Conservation (phyloP, 2,329 filamentous ascomycete genomes). For the Talaromyces sp. region DNA sequence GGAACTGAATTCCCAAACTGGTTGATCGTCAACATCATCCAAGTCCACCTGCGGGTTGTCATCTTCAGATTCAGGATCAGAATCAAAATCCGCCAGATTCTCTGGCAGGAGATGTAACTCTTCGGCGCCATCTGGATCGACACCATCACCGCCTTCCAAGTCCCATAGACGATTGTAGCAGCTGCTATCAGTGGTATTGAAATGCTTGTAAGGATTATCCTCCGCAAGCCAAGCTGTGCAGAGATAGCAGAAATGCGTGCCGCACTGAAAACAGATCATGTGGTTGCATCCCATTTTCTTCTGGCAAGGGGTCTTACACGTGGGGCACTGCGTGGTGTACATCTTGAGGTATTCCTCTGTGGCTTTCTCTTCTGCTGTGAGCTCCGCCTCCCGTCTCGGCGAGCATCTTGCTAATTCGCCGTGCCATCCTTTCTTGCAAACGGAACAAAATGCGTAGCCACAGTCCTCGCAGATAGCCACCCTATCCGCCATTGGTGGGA, state of each 20-base stretch:
- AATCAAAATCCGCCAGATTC: constrained; percentile 35
- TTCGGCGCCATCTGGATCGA: constrained; percentile 39
- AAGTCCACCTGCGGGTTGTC: constrained; percentile 19
- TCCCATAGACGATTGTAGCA: constrained; percentile 92
- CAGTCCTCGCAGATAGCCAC: constrained; percentile 86
- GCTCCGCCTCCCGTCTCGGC: constrained; percentile 59
- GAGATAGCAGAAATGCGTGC: constrained; percentile 91
- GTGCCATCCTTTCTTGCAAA: constrained; percentile 82
- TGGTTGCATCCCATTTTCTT: constrained; percentile 96
- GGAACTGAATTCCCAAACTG: constrained; percentile 18
- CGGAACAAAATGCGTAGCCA: constrained; percentile 76
- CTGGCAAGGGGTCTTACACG: constrained; percentile 75
- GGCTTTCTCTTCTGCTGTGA: constrained; percentile 79
- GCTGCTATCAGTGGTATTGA: constrained; percentile 63
- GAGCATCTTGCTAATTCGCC: constrained; percentile 74
- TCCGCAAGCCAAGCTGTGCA: constrained; percentile 82
- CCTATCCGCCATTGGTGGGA: constrained; percentile 55
- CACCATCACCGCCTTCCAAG: constrained; percentile 69
- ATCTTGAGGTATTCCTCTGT: constrained; percentile 75
- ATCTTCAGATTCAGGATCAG: constrained; percentile 18
- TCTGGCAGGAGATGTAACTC: constrained; percentile 37
- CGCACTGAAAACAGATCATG: constrained; percentile 88
- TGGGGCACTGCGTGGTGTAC: constrained; percentile 84
- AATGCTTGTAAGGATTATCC: constrained; percentile 80
- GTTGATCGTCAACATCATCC: constrained; percentile 20